phyloP scores from a whole-genome alignment of 2,329 filamentous ascomycete species.

The Aspergillus quadrilineatus region DNA sequence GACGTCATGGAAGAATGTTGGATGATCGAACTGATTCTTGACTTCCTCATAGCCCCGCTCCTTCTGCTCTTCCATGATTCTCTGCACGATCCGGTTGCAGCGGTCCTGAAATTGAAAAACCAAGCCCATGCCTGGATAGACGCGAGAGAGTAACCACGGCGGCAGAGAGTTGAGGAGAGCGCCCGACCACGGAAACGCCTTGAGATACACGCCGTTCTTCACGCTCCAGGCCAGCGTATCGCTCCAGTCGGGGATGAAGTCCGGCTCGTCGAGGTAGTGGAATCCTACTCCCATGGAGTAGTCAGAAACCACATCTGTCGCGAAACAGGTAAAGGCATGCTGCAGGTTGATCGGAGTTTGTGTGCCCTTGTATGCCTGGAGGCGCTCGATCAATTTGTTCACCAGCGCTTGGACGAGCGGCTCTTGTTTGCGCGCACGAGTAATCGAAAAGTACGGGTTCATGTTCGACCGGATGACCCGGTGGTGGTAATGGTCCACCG shows the following conservation, averaged over 20 bases:
- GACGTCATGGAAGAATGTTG: conserved; percentile 34
- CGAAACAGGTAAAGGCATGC: conserved; percentile 38
- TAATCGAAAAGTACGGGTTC: conserved; percentile 25
- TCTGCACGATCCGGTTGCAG: conserved; percentile 11
- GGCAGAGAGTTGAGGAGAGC: conserved; percentile 8
- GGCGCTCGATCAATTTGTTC: conserved; percentile 21
- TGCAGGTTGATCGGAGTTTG: conserved; percentile 15
- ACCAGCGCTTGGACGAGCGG: conserved; percentile 19
- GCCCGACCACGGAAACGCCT: conserved; percentile 15
- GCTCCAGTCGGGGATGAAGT: conserved; percentile 28
- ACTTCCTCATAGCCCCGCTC: conserved; percentile 1
- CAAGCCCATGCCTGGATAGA: conserved; percentile 14
- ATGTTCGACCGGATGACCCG: conserved; percentile 19
- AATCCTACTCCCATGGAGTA: conserved; percentile 31
- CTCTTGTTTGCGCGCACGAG: conserved; percentile 20
- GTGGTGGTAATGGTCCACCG: conserved; percentile 21
- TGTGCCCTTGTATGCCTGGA: conserved; percentile 15
- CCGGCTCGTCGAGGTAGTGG: conserved; percentile 26
- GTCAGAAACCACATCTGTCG: conserved; percentile 47
- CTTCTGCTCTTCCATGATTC: conserved; percentile 21
- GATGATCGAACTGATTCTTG: conserved; percentile 11
- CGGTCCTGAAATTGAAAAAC: conserved; percentile 17
- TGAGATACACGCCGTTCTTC: conserved; percentile 17
- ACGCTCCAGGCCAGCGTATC: conserved; percentile 21
- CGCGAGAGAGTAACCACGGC: not conserved